Conservation (phyloP, 2,329 filamentous ascomycete species). For the Lachnellula hyalina region DNA sequence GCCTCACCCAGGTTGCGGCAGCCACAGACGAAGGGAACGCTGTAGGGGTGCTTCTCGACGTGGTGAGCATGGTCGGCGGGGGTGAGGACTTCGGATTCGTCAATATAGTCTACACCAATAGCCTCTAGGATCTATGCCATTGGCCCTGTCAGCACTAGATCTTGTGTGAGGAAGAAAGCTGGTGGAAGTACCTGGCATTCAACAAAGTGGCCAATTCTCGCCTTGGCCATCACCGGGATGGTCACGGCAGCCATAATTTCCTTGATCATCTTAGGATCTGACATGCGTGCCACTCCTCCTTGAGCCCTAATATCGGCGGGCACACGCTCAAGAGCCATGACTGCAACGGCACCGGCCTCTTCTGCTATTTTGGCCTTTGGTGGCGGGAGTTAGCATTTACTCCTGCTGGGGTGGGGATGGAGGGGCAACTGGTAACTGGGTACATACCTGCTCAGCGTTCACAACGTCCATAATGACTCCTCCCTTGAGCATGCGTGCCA, state of each 20-base stretch:
- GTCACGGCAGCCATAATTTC: slow-evolving; percentile 93
- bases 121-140: slow-evolving; percentile 77
- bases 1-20: slow-evolving; percentile 94
- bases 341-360: slow-evolving; percentile 89
- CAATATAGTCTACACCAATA: slow-evolving; percentile 94
- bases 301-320: slow-evolving; percentile 91
- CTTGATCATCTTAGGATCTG: slow-evolving; percentile 88
- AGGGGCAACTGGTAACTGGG: background rate
- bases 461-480: slow-evolving; percentile 99
- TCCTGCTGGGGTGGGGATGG: background rate
- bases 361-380: slow-evolving; percentile 85
- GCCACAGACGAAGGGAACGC: slow-evolving; percentile 89
- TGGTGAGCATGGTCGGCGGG: slow-evolving; percentile 88
- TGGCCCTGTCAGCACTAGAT: background rate
- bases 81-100: slow-evolving; percentile 96
- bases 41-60: slow-evolving; percentile 81
- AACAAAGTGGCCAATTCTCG: slow-evolving; percentile 94
- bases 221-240: slow-evolving; percentile 99
- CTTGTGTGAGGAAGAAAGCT: background rate
- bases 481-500: slow-evolving; percentile 98
- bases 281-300: slow-evolving; percentile 96
- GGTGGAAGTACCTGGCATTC: slow-evolving; percentile 68
- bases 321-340: slow-evolving; percentile 98
- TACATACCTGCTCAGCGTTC: slow-evolving; percentile 68
- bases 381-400: slow-evolving; percentile 11